Evolutionary conservation across 2,329 filamentous ascomycete species (phyloP).

Genomic region (Colletotrichum caudatum): DNA sequence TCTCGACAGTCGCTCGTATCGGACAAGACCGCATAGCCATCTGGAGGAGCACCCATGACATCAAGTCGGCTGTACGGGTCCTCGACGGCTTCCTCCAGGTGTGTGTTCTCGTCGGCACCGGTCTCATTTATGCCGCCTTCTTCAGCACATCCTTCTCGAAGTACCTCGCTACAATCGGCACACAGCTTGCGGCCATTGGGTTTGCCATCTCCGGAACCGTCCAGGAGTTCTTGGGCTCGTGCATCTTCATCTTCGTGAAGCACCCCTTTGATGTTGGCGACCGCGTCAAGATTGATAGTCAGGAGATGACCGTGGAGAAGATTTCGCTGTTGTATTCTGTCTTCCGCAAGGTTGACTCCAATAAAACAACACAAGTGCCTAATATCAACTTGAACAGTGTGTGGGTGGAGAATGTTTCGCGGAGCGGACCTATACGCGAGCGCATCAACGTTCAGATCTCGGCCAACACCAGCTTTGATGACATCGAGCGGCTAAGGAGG

Average conservation of each 20-base stretch:
- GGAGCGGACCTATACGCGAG: slow-evolving; percentile 74
- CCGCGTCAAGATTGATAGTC: slow-evolving; percentile 71
- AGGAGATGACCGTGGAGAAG: slow-evolving; percentile 39
- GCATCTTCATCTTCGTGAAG: slow-evolving; percentile 78
- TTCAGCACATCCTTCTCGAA: slow-evolving; percentile 80
- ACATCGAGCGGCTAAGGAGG: slow-evolving; percentile 64
- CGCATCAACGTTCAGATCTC: slow-evolving; percentile 73
- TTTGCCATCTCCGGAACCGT: slow-evolving; percentile 78
- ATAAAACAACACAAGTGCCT: slow-evolving; percentile 36
- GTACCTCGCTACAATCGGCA: slow-evolving; percentile 56
- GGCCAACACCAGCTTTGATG: slow-evolving; percentile 75
- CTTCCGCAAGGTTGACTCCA: slow-evolving; percentile 41
- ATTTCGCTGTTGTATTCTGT: slow-evolving; percentile 45
- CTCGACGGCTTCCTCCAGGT: slow-evolving; percentile 24
- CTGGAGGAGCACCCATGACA: slow-evolving; percentile 29
- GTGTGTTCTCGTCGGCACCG: slow-evolving; percentile 19
- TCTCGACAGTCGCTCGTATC: slow-evolving; percentile 6
- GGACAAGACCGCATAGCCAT: slow-evolving; percentile 28
- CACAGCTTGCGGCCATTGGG: slow-evolving; percentile 72
- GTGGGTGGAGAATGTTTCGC: slow-evolving; percentile 76
- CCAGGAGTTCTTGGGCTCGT: slow-evolving; percentile 75
- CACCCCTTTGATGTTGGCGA: slow-evolving; percentile 78
- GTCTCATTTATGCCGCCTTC: slow-evolving; percentile 67
- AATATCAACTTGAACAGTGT: slow-evolving; percentile 77
- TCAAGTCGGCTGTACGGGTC: slow-evolving; percentile 24